Evolutionary conservation across 2,329 filamentous ascomycete genomes (phyloP), one percentile per base, ranked within the genome.

Genomic region (Domatiomyces catenatus): DNA sequence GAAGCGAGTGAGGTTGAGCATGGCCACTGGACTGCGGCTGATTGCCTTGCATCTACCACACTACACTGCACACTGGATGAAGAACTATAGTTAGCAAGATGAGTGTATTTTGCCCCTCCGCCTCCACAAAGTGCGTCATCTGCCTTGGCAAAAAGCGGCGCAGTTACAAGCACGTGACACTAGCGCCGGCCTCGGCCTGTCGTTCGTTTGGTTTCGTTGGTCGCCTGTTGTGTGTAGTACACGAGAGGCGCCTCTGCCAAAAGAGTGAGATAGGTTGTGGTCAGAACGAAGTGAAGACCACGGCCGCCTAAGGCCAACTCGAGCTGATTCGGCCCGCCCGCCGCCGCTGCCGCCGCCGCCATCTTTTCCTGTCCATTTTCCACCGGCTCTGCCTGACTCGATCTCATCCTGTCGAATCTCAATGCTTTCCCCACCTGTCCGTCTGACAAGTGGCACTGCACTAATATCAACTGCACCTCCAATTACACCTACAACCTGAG

Each of bases 391-490:
- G 32, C 26, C 19, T 43, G 47, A 42, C 47, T 42, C 43, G 28
- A 48, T 17, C 42, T 42, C 36, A 18, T 42, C 18, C 32, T 19
- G n/a, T 42, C 42, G 17, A 42, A 28, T 36, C 50, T 51, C 48
- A 36, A 51, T 48, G 42, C 22, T 22, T 28, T 48, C 42, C 47
- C 42, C 43, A 46, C 32, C 32, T 2, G 32, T 39, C 10, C 32
- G 12, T 39, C 15, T 15, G 32, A 39, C 32, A 4, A 39, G 32
- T 39, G 32, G 32, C 32, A 39, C 32, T 15, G 12, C 32, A 12
- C 32, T 15, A 15, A 1, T 15, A 15, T 15, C 22, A 24, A 24
- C 39, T 22, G 18, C 12, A 44, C 18, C 20, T 12, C 10, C 44
- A 48, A 22, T 19, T 47, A 24, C 28, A 50, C 36, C 39, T 18